phyloP scores from a whole-genome alignment of 2,329 filamentous ascomycete species.

The Cytospora piceae region DNA sequence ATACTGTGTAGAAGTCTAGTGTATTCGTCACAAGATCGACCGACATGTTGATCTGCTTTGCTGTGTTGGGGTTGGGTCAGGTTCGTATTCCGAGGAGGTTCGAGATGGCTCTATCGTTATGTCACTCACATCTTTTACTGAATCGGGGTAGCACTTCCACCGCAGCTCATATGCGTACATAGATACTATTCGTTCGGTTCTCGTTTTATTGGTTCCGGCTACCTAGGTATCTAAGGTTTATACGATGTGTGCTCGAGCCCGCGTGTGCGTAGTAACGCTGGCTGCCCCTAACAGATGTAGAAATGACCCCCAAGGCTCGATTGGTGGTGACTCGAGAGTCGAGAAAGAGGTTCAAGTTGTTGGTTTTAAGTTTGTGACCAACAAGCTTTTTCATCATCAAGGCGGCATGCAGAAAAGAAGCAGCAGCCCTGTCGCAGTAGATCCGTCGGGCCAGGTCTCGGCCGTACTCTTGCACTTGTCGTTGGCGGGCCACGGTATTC shows the following conservation, averaged over 20 bases:
- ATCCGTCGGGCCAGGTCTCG: slow-evolving; percentile 31
- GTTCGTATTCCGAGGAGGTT: slow-evolving; percentile 3
- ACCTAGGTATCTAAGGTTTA: no score
- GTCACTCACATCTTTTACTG: slow-evolving; percentile 26
- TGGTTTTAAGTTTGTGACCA: no score
- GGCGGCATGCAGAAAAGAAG: no score
- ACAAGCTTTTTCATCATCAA: no score
- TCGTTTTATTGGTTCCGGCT: slow-evolving; percentile 24
- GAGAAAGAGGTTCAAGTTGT: neutral
- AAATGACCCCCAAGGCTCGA: neutral
- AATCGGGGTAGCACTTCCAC: slow-evolving; percentile 10
- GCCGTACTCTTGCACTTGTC: slow-evolving; percentile 26
- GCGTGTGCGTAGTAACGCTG: neutral
- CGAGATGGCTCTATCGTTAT: slow-evolving; percentile 9
- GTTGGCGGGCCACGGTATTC: slow-evolving; percentile 22
- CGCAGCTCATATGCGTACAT: no score
- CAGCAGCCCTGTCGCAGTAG: slow-evolving; percentile 21
- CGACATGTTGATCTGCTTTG: neutral
- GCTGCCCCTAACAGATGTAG: no score
- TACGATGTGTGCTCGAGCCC: slow-evolving; percentile 10
- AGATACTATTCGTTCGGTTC: slow-evolving; percentile 6
- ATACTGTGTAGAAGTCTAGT: no score
- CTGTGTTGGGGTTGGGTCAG: neutral
- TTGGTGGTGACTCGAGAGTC: slow-evolving; percentile 1
- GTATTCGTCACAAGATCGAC: no score